phyloP scores from a whole-genome alignment of 192 early-diverging fungal genomes.

The Rhizophagus clarus region DNA sequence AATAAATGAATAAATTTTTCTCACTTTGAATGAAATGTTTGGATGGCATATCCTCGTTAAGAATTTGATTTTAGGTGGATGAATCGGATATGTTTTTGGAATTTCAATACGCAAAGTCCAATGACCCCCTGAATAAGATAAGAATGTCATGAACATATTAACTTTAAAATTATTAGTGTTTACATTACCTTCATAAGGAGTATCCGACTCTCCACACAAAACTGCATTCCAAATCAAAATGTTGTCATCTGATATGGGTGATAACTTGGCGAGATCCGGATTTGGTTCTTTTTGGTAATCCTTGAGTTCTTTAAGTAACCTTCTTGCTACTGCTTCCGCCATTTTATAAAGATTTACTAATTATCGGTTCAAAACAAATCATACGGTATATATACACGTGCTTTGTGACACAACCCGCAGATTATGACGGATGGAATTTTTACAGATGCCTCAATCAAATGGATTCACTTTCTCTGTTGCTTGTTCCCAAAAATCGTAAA shows the following conservation, averaged over 20 bases:
- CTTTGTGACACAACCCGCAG: too few relatives aligned
- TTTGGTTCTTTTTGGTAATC: constrained; percentile 58
- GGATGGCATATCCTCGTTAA: constrained; percentile 83
- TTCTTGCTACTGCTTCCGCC: constrained; percentile 54
- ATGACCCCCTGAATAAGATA: constrained; percentile 53
- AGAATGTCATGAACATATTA: background rate
- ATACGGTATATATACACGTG: too few relatives aligned
- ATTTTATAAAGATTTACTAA: constrained; percentile 11
- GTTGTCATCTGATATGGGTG: constrained; percentile 67
- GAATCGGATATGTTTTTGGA: constrained; percentile 74
- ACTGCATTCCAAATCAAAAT: constrained; percentile 72
- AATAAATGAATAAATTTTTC: constrained; percentile 8
- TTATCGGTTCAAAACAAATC: too few relatives aligned
- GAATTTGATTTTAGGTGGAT: constrained; percentile 77
- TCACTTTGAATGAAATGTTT: constrained; percentile 92
- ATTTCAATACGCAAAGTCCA: constrained; percentile 73
- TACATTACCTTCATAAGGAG: constrained; percentile 68
- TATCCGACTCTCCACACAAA: constrained; percentile 61
- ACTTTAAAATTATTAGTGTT: background rate
- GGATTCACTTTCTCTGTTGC: constrained; percentile 60
- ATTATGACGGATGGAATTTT: too few relatives aligned
- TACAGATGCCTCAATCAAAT: background rate
- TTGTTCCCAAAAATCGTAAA: constrained; percentile 72
- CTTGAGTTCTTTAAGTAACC: constrained; percentile 64
- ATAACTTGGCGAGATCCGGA: constrained; percentile 59